Evolutionary conservation across 2,329 filamentous ascomycete genomes (phyloP), one percentile per base, ranked within the genome.

Genomic region (Fusarium domesticum): DNA sequence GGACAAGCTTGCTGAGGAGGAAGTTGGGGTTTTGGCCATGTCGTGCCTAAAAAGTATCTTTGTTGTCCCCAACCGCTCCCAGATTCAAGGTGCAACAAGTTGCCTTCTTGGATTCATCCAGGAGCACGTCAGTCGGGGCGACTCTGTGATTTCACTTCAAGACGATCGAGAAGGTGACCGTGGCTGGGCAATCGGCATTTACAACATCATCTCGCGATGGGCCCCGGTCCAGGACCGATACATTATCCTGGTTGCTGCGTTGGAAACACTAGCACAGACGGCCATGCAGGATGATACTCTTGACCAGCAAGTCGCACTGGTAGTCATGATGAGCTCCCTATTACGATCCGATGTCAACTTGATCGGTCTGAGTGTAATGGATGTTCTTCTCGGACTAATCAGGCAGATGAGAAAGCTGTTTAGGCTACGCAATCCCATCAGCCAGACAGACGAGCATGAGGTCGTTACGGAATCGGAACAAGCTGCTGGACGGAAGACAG

Each of bases 331-430:
- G 47, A 83, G 88, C 48, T 88, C 87, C 50, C 75, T 97, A 8
- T 73, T 98, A 36, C 84, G 86, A 39, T 96, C 92, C 0, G 84
- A 92, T 33, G 84, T 95, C 61, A 97, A 96, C 66, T 77, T 97
- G 62, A 96, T 98, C 50, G 93, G 93, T 1, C 74, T 98, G 35
- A 96, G 91, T 63, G 87, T 97, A 40, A 97, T 97, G 84, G 93
- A 98, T 64, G 84, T 97, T 15, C 73, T 97, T 19, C 75, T 95
- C 12, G 87, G 89, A 2, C 75, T 98, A 12, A 81, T 96, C 51
- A 85, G 89, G 53, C 89, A 95, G 62, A 86, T 92, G 63, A 81
- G 89, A 55, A 78, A 83, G 58, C 72, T 95, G 7, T 76, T 96
- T 12, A 86, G 89, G 58, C 75, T 89, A 47, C 72, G 71, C 6